phyloP scores from a whole-genome alignment of 306 rosid species.

The Pterocarpus santalinus region DNA sequence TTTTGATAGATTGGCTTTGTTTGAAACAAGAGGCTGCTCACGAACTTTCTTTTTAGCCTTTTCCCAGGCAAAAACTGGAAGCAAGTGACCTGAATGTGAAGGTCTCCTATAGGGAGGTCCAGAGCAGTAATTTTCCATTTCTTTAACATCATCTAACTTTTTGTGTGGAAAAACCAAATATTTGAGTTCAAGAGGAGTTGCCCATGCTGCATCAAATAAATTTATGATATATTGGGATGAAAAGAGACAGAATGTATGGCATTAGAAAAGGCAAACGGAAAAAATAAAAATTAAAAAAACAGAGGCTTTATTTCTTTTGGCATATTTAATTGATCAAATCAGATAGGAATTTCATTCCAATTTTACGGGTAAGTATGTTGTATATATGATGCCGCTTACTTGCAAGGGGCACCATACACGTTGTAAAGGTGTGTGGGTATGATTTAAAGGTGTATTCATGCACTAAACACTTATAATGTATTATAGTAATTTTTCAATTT shows the following conservation, averaged over 20 bases:
- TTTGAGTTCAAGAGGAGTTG: conserved; percentile 54
- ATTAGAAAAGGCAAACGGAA: neutral
- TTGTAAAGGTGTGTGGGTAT: no score
- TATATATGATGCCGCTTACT: no score
- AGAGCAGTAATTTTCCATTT: conserved; percentile 48
- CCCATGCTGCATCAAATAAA: conserved; percentile 59
- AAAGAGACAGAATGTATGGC: conserved; percentile 1
- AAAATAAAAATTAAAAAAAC: neutral
- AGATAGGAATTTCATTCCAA: neutral
- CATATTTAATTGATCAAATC: conserved; percentile 1
- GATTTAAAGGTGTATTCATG: no score
- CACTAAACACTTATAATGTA: no score
- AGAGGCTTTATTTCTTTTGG: neutral
- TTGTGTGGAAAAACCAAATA: conserved; percentile 59
- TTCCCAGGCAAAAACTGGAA: conserved; percentile 57
- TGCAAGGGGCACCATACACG: no score
- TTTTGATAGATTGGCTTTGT: conserved; percentile 57
- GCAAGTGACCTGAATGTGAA: conserved; percentile 81
- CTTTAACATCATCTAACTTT: conserved; percentile 51
- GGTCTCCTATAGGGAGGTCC: conserved; percentile 56
- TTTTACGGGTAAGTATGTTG: no score
- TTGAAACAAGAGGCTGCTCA: conserved; percentile 49
- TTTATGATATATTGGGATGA: conserved; percentile 35
- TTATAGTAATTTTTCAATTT: no score
- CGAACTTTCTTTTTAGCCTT: conserved; percentile 59